Evolutionary conservation across 139 green algal species (phyloP).

Genomic region (Chlamydomonas schloesseri): DNA sequence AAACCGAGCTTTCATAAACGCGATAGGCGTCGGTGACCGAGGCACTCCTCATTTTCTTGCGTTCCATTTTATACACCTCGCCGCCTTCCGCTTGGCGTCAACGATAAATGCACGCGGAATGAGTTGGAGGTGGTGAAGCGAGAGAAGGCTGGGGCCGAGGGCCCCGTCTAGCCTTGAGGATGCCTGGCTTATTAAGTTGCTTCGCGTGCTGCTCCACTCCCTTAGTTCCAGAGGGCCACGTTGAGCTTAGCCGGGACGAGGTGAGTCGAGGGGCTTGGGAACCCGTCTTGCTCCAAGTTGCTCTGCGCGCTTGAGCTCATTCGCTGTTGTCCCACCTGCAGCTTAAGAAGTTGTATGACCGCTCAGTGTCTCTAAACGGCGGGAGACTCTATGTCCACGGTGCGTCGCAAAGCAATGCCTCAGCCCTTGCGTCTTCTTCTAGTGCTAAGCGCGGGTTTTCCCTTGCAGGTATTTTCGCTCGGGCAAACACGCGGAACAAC

Average conservation of each 20-base stretch:
- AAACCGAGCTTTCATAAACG: no score
- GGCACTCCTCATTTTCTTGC: no score
- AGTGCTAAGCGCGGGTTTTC: no score
- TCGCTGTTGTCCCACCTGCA: constrained; percentile 1
- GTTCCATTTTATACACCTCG: no score
- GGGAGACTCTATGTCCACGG: constrained; percentile 73
- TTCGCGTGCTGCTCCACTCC: not conserved
- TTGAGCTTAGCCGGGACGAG: constrained; percentile 54
- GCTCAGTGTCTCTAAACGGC: constrained; percentile 63
- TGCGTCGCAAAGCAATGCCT: constrained; percentile 39
- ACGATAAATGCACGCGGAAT: no score
- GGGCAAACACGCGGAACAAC: constrained; percentile 70
- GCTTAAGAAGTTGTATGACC: constrained; percentile 67
- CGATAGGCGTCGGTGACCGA: no score
- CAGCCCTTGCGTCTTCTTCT: not conserved
- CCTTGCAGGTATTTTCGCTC: constrained; percentile 69
- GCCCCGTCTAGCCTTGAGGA: not conserved
- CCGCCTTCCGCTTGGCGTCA: no score
- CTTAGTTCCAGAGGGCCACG: constrained; percentile 47
- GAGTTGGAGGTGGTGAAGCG: not conserved
- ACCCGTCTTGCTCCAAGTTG: no score
- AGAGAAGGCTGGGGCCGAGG: not conserved
- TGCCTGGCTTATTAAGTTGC: not conserved
- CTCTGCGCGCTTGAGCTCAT: not conserved
- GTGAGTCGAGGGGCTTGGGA: no score